These are phyloP conservation scores for Solanum bulbocastanum DNA, from an alignment of 257 asterid genomes.

Conservation along the genomic window DNA sequence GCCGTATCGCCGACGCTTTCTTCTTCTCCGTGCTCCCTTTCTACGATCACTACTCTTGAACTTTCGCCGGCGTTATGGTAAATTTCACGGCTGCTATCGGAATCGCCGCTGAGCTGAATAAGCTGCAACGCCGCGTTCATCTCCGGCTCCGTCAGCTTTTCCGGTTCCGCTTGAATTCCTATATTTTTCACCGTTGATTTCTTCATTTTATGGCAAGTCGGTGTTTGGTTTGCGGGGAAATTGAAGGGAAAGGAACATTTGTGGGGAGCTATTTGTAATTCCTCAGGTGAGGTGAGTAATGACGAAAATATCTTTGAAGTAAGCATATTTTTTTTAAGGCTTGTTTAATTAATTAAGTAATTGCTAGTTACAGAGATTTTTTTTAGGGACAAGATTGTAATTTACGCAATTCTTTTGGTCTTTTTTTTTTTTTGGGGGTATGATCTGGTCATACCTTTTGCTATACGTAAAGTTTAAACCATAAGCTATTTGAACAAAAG, in stretches of 20 bases:
- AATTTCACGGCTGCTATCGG: not conserved
- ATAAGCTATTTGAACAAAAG: not conserved
- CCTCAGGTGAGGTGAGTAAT: not conserved
- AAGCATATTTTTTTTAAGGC: not conserved
- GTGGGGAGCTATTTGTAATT: not conserved
- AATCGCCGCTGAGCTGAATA: conserved; percentile 61
- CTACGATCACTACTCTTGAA: not conserved
- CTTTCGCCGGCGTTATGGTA: not conserved
- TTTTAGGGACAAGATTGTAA: not conserved
- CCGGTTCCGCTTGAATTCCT: conserved; percentile 16
- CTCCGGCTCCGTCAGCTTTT: conserved; percentile 37
- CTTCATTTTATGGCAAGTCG: conserved; percentile 11
- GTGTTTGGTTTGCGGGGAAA: not conserved
- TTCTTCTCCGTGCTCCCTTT: conserved; percentile 11
- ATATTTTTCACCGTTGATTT: conserved; percentile 8
- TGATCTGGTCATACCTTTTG: not conserved
- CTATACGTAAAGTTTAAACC: not conserved
- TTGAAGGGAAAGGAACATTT: not conserved
- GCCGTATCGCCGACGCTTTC: conserved; percentile 37
- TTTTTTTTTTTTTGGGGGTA: not conserved
- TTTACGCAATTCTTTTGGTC: not conserved
- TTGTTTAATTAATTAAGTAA: not conserved
- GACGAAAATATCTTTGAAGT: not conserved
- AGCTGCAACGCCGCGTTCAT: conserved; percentile 60
- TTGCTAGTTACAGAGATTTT: not conserved